These are phyloP conservation scores for Puccinia novopanici DNA, from an alignment of 1,284 basidiomycete genomes.

Conservation along the genomic window DNA sequence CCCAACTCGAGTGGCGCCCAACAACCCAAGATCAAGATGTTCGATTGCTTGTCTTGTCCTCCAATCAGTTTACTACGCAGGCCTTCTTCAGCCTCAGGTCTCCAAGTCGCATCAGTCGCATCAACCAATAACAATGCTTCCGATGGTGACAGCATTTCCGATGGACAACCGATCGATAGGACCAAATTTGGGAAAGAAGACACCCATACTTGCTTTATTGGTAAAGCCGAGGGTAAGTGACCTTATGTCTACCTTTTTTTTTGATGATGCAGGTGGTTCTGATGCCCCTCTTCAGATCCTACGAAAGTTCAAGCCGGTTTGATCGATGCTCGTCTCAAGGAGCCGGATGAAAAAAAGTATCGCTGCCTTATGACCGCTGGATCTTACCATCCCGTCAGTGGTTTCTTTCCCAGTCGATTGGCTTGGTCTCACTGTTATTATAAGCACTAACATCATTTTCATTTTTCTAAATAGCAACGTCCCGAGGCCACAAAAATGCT, in stretches of 20 bases:
- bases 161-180: conserved; percentile 52
- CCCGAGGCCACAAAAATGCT: conserved; percentile 37
- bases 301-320: conserved; percentile 71
- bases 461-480: conserved; percentile 11
- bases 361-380: conserved; percentile 7
- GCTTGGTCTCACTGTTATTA: conserved; percentile 52
- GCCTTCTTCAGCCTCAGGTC: conserved; percentile 34
- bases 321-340: conserved; percentile 65
- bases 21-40: conserved; percentile 51
- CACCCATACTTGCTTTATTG: conserved; percentile 81
- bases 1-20: conserved; percentile 53
- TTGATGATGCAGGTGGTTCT: conserved; percentile 29
- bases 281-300: conserved; percentile 63
- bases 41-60: conserved; percentile 48
- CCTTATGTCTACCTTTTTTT: not conserved
- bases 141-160: conserved; percentile 59
- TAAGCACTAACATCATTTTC: not conserved
- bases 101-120: conserved; percentile 10
- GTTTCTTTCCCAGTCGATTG: not conserved
- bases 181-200: conserved; percentile 82
- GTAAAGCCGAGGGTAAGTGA: conserved; percentile 70
- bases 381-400: conserved; percentile 28
- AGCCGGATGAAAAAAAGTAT: conserved; percentile 50
- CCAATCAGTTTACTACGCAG: conserved; percentile 45
- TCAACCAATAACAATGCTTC: conserved; percentile 16